Conservation (phyloP, 2,329 filamentous ascomycete species). For the Sporothrix brunneoviolacea region DNA sequence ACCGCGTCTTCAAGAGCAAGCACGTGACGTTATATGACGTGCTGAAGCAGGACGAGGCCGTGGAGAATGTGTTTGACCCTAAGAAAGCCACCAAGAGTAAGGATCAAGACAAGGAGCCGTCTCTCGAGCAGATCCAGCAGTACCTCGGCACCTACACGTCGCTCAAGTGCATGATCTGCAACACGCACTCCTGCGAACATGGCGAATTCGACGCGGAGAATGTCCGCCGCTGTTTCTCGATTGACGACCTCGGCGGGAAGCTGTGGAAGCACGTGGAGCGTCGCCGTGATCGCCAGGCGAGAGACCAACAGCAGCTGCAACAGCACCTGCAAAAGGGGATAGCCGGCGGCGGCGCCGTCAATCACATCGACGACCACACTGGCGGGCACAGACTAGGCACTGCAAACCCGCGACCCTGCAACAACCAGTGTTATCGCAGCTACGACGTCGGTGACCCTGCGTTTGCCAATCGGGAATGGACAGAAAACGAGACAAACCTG, state of each 20-base stretch:
- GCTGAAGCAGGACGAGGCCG: conserved; percentile 45
- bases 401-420: conserved; percentile 25
- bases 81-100: conserved; percentile 44
- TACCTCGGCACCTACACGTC: conserved; percentile 49
- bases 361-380: no score
- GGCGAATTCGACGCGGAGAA: conserved; percentile 51
- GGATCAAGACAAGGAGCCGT: conserved; percentile 30
- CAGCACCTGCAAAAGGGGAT: background rate
- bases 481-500: conserved; percentile 41
- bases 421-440: conserved; percentile 38
- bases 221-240: conserved; percentile 46
- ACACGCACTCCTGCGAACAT: conserved; percentile 54
- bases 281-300: conserved; percentile 24
- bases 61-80: conserved; percentile 47
- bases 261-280: conserved; percentile 18
- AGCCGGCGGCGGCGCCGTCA: background rate
- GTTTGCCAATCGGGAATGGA: conserved; percentile 37
- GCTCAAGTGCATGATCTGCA: conserved; percentile 53
- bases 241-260: conserved; percentile 29
- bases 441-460: conserved; percentile 26
- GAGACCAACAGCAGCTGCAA: background rate
- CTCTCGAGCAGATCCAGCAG: conserved; percentile 35
- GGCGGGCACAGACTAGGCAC: background rate
- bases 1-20: conserved; percentile 44
- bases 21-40: conserved; percentile 46